phyloP scores from a whole-genome alignment of 73 alveolate species.

The Stentor coeruleus region DNA sequence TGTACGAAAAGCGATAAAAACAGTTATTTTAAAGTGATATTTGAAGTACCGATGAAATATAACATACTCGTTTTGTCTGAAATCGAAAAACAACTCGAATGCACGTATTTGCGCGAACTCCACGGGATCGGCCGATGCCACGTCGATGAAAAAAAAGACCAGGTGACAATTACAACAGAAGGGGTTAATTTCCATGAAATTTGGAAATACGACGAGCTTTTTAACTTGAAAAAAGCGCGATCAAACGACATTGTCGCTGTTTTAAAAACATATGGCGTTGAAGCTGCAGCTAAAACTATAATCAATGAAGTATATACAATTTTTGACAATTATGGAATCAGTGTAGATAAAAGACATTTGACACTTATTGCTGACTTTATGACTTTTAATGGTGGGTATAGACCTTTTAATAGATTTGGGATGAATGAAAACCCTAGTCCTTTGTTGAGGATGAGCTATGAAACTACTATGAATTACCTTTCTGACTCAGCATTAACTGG shows the following conservation, averaged over 20 bases:
- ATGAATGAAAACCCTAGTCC: slow-evolving; percentile 66
- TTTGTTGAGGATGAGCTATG: slow-evolving; percentile 67
- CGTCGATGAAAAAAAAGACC: slow-evolving; percentile 56
- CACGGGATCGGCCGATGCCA: slow-evolving; percentile 45
- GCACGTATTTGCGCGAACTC: slow-evolving; percentile 41
- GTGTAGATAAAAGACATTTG: slow-evolving; percentile 95
- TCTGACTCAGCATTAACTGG: slow-evolving; percentile 32
- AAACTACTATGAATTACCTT: slow-evolving; percentile 50
- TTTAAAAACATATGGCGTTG: slow-evolving; percentile 91
- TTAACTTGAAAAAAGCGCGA: slow-evolving; percentile 82
- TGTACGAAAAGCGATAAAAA: neutral
- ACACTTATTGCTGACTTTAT: slow-evolving; percentile 95
- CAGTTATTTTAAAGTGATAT: neutral
- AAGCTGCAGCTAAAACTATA: slow-evolving; percentile 92
- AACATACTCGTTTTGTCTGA: slow-evolving; percentile 4
- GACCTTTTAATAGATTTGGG: slow-evolving; percentile 83
- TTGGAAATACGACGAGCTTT: slow-evolving; percentile 63
- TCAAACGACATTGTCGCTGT: slow-evolving; percentile 90
- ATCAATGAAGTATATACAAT: slow-evolving; percentile 91
- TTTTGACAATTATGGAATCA: slow-evolving; percentile 92
- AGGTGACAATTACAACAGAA: slow-evolving; percentile 72
- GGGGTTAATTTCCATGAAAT: slow-evolving; percentile 93
- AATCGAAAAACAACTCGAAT: slow-evolving; percentile 37
- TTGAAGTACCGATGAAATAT: slow-evolving; percentile 6
- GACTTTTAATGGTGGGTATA: slow-evolving; percentile 93